These are phyloP conservation scores for Gastrodia elata DNA, from an alignment of 106 monocot genomes.

Conservation along the genomic window DNA sequence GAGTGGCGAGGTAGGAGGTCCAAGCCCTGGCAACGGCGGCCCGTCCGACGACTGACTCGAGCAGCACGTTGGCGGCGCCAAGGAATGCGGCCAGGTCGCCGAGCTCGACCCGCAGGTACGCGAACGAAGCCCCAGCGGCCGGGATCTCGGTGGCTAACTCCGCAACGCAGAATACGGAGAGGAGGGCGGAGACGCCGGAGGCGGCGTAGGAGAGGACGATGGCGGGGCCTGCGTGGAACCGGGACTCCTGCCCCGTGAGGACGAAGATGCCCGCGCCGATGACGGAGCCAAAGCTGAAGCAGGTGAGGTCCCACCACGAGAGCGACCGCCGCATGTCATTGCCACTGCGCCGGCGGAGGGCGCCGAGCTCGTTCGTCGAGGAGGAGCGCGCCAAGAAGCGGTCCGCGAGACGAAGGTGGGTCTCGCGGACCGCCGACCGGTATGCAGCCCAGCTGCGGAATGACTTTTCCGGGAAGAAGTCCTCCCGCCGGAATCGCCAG, in stretches of 20 bases:
- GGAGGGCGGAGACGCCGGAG: slow-evolving; percentile 26
- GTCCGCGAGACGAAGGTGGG: slow-evolving; percentile 31
- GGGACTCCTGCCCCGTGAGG: slow-evolving; percentile 63
- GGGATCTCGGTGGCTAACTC: slow-evolving; percentile 12
- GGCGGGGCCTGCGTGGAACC: slow-evolving; percentile 51
- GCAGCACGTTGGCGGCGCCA: slow-evolving; percentile 44
- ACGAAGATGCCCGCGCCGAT: slow-evolving; percentile 80
- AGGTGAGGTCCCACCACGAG: slow-evolving; percentile 69
- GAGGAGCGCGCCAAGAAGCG: slow-evolving; percentile 37
- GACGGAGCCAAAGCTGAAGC: slow-evolving; percentile 69
- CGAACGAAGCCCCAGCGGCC: slow-evolving; percentile 7
- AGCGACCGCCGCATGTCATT: slow-evolving; percentile 48
- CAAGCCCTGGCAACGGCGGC: slow-evolving; percentile 38
- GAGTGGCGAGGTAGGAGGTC: slow-evolving; percentile 42
- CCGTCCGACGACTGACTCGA: slow-evolving; percentile 36
- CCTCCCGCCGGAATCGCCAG: slow-evolving; percentile 39
- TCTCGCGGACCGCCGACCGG: slow-evolving; percentile 26
- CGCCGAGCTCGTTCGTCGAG: slow-evolving; percentile 28
- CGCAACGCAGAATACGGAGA: slow-evolving; percentile 12
- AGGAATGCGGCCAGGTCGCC: slow-evolving; percentile 50
- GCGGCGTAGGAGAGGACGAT: slow-evolving; percentile 59
- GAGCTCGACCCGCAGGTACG: slow-evolving; percentile 9
- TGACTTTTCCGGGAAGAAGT: slow-evolving; percentile 66
- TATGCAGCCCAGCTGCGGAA: slow-evolving; percentile 45
- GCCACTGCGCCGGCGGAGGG: slow-evolving; percentile 23